Percentiles rank a stretch among this genome's conserved stretches.
Evolutionary conservation across 257 asterid species (phyloP).

Genomic region (Pogostemon cablin): DNA sequence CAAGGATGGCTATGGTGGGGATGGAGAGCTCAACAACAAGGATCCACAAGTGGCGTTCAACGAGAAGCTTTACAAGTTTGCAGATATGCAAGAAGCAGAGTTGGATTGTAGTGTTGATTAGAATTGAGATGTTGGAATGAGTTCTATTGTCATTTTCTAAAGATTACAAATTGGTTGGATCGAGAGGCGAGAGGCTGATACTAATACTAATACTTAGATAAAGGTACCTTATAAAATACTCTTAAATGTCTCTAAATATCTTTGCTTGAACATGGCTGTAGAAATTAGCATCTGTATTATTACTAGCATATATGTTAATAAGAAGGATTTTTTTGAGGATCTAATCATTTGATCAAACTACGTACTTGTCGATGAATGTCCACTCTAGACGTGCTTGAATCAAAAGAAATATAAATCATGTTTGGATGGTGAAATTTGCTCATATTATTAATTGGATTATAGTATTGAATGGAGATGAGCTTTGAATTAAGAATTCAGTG

Average conservation of each 20-base stretch:
- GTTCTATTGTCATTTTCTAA: neutral
- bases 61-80: conserved; percentile 61
- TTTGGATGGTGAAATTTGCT: neutral
- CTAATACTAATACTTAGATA: no score
- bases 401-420: neutral
- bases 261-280: neutral
- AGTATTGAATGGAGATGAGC: no score
- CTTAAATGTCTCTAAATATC: neutral
- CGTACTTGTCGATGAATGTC: neutral
- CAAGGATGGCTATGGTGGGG: conserved; percentile 82
- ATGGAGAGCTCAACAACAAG: conserved; percentile 61
- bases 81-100: conserved; percentile 59
- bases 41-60: conserved; percentile 81
- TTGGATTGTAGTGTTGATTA: conserved; percentile 23
- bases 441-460: neutral
- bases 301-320: neutral
- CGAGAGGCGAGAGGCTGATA: neutral
- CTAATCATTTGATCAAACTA: neutral
- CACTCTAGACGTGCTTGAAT: neutral
- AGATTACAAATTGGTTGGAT: neutral
- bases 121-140: conserved; percentile 6
- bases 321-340: neutral
- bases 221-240: neutral
- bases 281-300: neutral
- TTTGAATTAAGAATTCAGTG: no score